Evolutionary conservation across 2,329 filamentous ascomycete species (phyloP).

Genomic region (Colletotrichum sp.): DNA sequence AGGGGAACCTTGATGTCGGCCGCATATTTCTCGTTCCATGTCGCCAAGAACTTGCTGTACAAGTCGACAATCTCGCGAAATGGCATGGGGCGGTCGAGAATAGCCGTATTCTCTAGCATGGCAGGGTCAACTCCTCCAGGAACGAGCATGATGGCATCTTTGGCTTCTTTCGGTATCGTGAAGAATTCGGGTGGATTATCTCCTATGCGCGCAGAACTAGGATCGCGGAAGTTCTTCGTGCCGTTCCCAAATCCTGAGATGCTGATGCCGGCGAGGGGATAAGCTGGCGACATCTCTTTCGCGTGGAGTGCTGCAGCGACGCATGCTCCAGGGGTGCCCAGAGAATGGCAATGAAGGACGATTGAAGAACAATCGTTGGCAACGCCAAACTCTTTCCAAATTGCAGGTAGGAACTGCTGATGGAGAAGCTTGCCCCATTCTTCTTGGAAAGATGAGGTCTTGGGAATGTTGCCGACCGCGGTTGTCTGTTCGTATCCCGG

Average conservation of each 20-base stretch:
- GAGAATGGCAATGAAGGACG: conserved; percentile 25
- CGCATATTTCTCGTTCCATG: conserved; percentile 9
- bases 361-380: conserved; percentile 21
- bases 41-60: conserved; percentile 8
- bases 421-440: conserved; percentile 17
- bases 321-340: conserved; percentile 21
- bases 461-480: conserved; percentile 5
- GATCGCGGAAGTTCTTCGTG: not conserved
- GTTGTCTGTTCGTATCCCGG: conserved; percentile 24
- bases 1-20: conserved; percentile 20
- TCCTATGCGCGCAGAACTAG: not conserved
- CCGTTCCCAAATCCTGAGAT: conserved; percentile 25
- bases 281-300: not conserved
- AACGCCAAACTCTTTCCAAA: conserved; percentile 24
- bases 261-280: conserved; percentile 25
- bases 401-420: conserved; percentile 15
- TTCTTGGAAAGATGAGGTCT: conserved; percentile 10
- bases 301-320: conserved; percentile 22
- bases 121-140: conserved; percentile 20
- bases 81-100: conserved; percentile 20
- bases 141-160: conserved; percentile 22
- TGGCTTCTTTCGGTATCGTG: not conserved
- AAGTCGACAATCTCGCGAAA: conserved; percentile 15
- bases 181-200: not conserved
- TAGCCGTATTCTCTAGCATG: conserved; percentile 14